phyloP scores from a whole-genome alignment of 768 basidiomycete species.

The Hericium rajendrae region DNA sequence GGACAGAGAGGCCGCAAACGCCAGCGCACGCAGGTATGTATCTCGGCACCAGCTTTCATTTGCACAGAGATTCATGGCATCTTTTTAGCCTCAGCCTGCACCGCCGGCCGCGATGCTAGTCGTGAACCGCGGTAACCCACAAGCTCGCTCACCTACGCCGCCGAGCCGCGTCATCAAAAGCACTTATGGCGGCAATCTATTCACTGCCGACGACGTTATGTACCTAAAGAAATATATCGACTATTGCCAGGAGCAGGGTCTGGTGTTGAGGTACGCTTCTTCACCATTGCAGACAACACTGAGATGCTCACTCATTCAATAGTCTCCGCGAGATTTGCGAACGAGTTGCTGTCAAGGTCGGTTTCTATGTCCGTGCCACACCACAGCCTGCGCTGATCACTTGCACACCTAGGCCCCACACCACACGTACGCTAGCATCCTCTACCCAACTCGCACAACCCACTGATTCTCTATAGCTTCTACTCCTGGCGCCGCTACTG shows the following conservation, averaged over 20 bases:
- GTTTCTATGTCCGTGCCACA: constrained; percentile 6
- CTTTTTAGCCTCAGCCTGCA: constrained; percentile 45
- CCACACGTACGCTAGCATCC: constrained; percentile 54
- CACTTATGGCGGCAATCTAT: constrained; percentile 82
- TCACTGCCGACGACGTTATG: constrained; percentile 73
- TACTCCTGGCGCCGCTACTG: constrained; percentile 90
- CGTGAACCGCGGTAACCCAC: constrained; percentile 51
- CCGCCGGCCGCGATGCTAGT: constrained; percentile 60
- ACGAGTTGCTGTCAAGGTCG: constrained; percentile 72
- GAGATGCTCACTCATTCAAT: neutral
- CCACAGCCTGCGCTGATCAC: neutral
- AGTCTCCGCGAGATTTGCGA: constrained; percentile 79
- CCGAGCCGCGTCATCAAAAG: constrained; percentile 80
- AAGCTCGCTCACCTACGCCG: constrained; percentile 75
- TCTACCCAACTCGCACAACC: neutral
- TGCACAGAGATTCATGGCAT: constrained; percentile 4
- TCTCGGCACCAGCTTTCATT: neutral
- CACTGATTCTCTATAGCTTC: constrained; percentile 38
- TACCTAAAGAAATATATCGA: constrained; percentile 87
- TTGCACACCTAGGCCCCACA: constrained; percentile 57
- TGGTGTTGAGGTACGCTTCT: constrained; percentile 44
- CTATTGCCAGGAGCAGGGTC: constrained; percentile 81
- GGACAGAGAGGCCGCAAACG: constrained; percentile 64
- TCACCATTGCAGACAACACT: neutral
- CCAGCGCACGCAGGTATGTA: constrained; percentile 43